These are phyloP conservation scores for Kwoniella botswanensis DNA, from an alignment of 768 basidiomycete species.

Conservation along the genomic window DNA sequence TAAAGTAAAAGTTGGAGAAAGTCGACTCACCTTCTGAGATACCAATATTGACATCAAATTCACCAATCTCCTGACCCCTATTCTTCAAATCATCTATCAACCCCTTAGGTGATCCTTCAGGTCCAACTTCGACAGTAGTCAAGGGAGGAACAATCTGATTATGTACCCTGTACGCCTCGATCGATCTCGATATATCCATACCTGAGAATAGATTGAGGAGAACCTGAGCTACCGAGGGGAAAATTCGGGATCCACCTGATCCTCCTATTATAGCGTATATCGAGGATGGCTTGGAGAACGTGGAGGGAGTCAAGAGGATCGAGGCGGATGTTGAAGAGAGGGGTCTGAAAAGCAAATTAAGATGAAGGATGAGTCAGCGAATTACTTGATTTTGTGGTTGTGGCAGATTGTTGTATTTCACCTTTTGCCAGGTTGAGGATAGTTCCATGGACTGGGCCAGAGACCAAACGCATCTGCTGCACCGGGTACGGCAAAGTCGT, in stretches of 20 bases:
- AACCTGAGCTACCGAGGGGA: conserved; percentile 77
- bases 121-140: conserved; percentile 59
- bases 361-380: too few relatives aligned
- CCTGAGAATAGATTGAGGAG: conserved; percentile 76
- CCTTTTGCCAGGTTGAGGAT: conserved; percentile 80
- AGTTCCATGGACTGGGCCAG: conserved; percentile 65
- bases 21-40: conserved; percentile 50
- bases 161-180: conserved; percentile 84
- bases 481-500: conserved; percentile 89
- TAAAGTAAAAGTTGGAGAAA: not conserved
- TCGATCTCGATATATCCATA: conserved; percentile 74
- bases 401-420: conserved; percentile 4
- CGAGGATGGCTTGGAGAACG: not conserved
- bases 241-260: conserved; percentile 85
- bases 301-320: conserved; percentile 67
- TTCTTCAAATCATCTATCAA: conserved; percentile 66
- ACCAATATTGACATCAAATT: conserved; percentile 69
- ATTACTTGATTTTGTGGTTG: too few relatives aligned
- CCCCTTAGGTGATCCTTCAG: conserved; percentile 61
- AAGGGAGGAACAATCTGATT: conserved; percentile 77
- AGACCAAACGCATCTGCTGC: conserved; percentile 72
- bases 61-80: conserved; percentile 75
- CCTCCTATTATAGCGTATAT: conserved; percentile 79
- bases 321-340: conserved; percentile 82
- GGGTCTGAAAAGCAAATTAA: conserved; percentile 61